A percentile compares a stretch with the other conserved stretches of the same genome.
These are phyloP conservation scores for Lophiostoma macrostomum DNA, from an alignment of 495 filamentous ascomycete species.

Conservation along the genomic window DNA sequence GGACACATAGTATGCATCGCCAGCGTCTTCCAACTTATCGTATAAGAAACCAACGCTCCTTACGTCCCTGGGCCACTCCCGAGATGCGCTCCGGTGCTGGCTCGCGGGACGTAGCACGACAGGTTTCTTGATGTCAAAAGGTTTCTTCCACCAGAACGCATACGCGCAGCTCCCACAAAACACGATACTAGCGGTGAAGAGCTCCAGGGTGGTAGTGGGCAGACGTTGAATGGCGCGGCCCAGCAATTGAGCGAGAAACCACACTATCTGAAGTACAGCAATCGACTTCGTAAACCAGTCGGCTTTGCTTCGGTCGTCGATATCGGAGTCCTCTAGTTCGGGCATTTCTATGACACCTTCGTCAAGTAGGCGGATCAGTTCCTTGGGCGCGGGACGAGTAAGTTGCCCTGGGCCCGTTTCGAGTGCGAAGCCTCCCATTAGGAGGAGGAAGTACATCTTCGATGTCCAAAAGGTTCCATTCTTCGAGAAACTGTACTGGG, in stretches of 20 bases:
- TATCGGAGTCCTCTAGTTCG: not conserved
- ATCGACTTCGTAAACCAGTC: slow-evolving; percentile 7
- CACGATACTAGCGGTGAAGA: slow-evolving; percentile 9
- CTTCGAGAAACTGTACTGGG: no score
- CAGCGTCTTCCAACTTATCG: no score
- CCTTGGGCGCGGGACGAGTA: not conserved
- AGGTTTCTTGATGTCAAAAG: no score
- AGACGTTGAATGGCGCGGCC: slow-evolving; percentile 7
- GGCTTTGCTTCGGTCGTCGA: slow-evolving; percentile 12
- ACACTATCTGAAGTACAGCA: slow-evolving; percentile 1
- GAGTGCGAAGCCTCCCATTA: not conserved
- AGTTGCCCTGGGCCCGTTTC: not conserved
- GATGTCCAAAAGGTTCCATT: not conserved
- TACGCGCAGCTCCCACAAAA: slow-evolving; percentile 3
- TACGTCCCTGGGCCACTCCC: no score
- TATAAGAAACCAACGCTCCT: no score
- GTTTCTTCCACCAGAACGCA: slow-evolving; percentile 5
- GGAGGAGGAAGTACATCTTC: not conserved
- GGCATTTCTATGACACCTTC: not conserved
- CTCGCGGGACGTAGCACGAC: no score
- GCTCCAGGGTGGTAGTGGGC: slow-evolving; percentile 8
- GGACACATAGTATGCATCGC: no score
- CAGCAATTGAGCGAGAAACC: not conserved
- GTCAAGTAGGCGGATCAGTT: not conserved
- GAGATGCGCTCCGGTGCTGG: no score